Conservation (phyloP, 352 stramenopile genomes). For the Globisporangium barbulae region DNA sequence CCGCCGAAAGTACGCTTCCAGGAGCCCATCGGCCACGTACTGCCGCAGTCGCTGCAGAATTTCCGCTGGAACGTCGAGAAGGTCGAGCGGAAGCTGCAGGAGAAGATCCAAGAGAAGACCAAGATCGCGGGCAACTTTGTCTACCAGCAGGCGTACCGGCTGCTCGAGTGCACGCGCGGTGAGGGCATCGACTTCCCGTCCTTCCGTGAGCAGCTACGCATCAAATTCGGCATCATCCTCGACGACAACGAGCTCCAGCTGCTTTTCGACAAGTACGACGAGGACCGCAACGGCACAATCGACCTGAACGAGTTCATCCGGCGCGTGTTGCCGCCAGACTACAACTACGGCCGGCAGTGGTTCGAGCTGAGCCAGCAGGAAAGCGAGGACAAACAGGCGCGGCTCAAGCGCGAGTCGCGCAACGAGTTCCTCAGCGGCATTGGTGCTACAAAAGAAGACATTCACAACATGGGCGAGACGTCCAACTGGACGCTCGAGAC, state of each 20-base stretch:
- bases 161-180: conserved; percentile 69
- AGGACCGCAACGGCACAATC: conserved; percentile 74
- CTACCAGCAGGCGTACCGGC: conserved; percentile 82
- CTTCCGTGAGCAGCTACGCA: conserved; percentile 69
- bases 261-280: conserved; percentile 86
- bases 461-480: conserved; percentile 41
- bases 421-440: conserved; percentile 56
- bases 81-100: conserved; percentile 76
- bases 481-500: conserved; percentile 64
- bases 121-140: conserved; percentile 83
- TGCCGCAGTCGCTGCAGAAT: conserved; percentile 60
- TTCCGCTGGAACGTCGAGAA: conserved; percentile 81
- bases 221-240: conserved; percentile 80
- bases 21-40: conserved; percentile 52
- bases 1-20: conserved; percentile 58
- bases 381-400: conserved; percentile 51
- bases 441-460: conserved; percentile 24
- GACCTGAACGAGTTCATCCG: conserved; percentile 84
- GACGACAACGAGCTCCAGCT: conserved; percentile 65
- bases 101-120: conserved; percentile 86
- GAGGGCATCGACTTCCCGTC: conserved; percentile 76
- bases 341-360: conserved; percentile 72
- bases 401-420: conserved; percentile 57
- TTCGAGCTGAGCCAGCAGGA: conserved; percentile 73
- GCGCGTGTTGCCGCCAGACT: conserved; percentile 69